Conservation (phyloP, 345 rosid genomes). For the Corymbia maculata region DNA sequence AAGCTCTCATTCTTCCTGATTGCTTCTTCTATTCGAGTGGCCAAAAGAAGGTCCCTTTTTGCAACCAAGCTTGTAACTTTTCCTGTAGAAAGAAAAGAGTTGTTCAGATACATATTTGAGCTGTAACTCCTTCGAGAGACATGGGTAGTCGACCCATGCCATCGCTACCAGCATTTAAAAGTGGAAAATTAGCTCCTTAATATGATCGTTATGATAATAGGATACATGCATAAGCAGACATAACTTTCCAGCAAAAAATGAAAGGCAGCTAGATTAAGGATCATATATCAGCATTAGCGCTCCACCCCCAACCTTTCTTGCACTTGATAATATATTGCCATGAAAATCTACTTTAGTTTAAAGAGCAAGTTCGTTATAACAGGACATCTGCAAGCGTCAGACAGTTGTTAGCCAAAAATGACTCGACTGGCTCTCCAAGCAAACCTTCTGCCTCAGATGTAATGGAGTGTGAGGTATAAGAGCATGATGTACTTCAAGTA, state of each 20-base stretch:
- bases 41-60: slow-evolving; percentile 44
- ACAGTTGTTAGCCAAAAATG: neutral
- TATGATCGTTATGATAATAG: neutral
- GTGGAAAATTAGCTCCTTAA: neutral
- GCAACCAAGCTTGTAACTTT: slow-evolving; percentile 87
- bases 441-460: neutral
- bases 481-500: neutral
- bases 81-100: slow-evolving; percentile 27
- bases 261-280: neutral
- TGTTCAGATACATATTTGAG: neutral
- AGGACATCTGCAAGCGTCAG: neutral
- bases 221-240: neutral
- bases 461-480: neutral
- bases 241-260: neutral
- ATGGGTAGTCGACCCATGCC: neutral
- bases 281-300: no score
- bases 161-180: neutral
- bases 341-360: neutral
- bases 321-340: neutral
- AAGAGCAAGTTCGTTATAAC: neutral
- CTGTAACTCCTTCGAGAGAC: neutral
- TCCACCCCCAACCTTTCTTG: no score
- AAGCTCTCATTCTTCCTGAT: slow-evolving; percentile 79
- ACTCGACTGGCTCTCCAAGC: neutral
- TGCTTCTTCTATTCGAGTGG: slow-evolving; percentile 67